Evolutionary conservation across 441 rosid species (phyloP), one percentile per base, ranked within the genome.

Genomic region (Francoa sonchifolia): DNA sequence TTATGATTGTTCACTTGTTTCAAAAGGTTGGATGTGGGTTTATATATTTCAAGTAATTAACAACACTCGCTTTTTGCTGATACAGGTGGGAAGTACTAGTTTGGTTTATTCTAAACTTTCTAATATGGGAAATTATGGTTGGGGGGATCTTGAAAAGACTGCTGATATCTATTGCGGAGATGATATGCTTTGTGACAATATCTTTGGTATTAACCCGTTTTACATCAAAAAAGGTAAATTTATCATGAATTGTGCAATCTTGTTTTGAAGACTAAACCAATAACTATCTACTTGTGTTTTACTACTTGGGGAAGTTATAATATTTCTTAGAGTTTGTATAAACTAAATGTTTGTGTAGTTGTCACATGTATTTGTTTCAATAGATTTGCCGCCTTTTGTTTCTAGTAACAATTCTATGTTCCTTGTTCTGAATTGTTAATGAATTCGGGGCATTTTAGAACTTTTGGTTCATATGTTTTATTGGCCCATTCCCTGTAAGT

Each of bases 191-290:
- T 50, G 54, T 48, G 81, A 71, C 36, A 57, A 69, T 42, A 32
- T 55, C 64, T 92, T 83, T 44, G 86, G 95, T 51, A 69, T 92
- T 15, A 39, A 66, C 52, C 97, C 97, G 3, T 92, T 92, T 60
- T 87, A 65, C 72, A 73, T 92, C 55, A 68, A 67, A 50, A 78
- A 68, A 78, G 96, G 99, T 82, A 55, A 59, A 43, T 31, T 48
- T 20, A 48, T 26, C 5, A 28, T 23, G 31, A 6, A 12, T 39
- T 16, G 23, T 18, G n/a, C 6, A 48, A 25, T 55, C 14, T 29
- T 44, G 22, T 17, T n/a, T 33, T 44, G 36, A 39, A 14, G 7
- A 33, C 6, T 33, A 33, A 4, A 33, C 17, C 17, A 33, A n/a
- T n/a, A n/a, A n/a, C n/a, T n/a, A n/a, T n/a, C n/a, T n/a, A n/a